Evolutionary conservation across 352 stramenopile species (phyloP).

Genomic region (Peronosclerospora sorghi): DNA sequence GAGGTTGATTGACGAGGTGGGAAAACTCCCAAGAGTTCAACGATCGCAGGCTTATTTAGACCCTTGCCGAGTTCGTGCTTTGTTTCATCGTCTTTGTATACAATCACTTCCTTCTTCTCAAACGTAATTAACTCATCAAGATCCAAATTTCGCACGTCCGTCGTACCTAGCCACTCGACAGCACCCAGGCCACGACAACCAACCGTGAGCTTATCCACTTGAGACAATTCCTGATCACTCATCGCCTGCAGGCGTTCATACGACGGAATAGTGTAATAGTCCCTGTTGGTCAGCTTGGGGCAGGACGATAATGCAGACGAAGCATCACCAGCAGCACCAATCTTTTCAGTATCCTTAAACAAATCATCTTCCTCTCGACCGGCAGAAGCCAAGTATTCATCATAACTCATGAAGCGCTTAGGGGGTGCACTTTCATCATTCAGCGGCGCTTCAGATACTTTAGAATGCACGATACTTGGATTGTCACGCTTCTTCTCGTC

Average conservation of each 20-base stretch:
- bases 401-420: constrained; percentile 73
- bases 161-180: constrained; percentile 73
- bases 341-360: constrained; percentile 17
- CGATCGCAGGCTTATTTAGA: constrained; percentile 67
- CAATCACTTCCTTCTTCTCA: constrained; percentile 78
- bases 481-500: constrained; percentile 22
- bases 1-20: constrained; percentile 47
- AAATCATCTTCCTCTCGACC: constrained; percentile 43
- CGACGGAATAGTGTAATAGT: constrained; percentile 71
- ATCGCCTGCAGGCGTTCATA: constrained; percentile 62
- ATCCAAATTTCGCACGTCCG: constrained; percentile 67
- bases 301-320: constrained; percentile 29
- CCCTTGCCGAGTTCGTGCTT: constrained; percentile 66
- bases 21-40: constrained; percentile 72
- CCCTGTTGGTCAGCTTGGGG: constrained; percentile 55
- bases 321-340: background rate
- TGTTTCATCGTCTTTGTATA: constrained; percentile 78
- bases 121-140: constrained; percentile 73
- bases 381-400: constrained; percentile 63
- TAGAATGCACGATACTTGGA: constrained; percentile 14
- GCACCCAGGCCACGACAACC: constrained; percentile 67
- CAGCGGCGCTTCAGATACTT: constrained; percentile 18
- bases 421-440: constrained; percentile 16
- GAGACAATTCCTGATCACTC: constrained; percentile 49
- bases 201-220: constrained; percentile 69